phyloP scores from a whole-genome alignment of 208 protist species.

The Tritrichomonas foetus region DNA sequence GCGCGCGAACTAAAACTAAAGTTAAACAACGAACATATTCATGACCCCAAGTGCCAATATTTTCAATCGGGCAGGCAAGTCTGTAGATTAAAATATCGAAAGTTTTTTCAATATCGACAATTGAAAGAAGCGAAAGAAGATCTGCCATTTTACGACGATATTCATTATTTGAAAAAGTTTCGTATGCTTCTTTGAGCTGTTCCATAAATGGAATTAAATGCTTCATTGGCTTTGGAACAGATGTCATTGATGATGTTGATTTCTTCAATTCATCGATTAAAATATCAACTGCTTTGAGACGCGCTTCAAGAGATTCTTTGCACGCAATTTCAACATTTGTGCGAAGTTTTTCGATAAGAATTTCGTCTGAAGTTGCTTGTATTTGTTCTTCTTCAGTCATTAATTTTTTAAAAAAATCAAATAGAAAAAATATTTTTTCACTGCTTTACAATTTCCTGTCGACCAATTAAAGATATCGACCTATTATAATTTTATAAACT shows the following conservation, averaged over 20 bases:
- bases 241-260: constrained; percentile 90
- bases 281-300: constrained; percentile 68
- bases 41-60: constrained; percentile 93
- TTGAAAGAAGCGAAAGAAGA: constrained; percentile 52
- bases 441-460: too few relatives aligned
- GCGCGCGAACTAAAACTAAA: background rate
- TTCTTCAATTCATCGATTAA: constrained; percentile 82
- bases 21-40: constrained; percentile 82
- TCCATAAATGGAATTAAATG: constrained; percentile 87
- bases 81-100: constrained; percentile 81
- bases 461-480: too few relatives aligned
- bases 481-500: too few relatives aligned
- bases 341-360: background rate
- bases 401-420: background rate
- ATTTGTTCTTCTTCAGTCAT: background rate
- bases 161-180: constrained; percentile 48
- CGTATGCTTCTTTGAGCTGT: constrained; percentile 73
- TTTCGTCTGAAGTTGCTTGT: background rate
- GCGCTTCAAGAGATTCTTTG: background rate
- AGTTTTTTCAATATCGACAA: constrained; percentile 40
- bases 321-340: background rate
- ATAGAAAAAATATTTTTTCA: background rate
- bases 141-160: constrained; percentile 57
- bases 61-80: constrained; percentile 77
- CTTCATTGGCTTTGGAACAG: constrained; percentile 98